Evolutionary conservation across 1,139 yeast genomes (phyloP).

Genomic region (Suhomyces atakaporum): DNA sequence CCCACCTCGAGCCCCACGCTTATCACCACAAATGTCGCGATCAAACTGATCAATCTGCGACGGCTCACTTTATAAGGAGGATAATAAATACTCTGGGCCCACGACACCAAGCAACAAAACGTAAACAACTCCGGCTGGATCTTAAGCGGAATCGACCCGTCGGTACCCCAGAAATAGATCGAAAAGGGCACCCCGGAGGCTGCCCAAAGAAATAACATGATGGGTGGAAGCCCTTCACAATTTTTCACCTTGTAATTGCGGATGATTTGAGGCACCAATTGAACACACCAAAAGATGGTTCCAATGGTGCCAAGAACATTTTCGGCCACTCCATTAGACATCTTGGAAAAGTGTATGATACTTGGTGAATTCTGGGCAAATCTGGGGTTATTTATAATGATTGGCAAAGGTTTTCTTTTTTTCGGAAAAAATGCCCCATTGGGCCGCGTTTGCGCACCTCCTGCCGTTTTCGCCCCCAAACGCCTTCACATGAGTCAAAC

Average conservation of each 20-base stretch:
- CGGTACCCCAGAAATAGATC: conserved; percentile 72
- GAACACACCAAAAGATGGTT: conserved; percentile 89
- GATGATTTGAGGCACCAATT: conserved; percentile 80
- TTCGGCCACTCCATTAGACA: conserved; percentile 47
- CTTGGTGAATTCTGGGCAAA: neutral
- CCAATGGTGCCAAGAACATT: conserved; percentile 88
- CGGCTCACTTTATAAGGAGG: conserved; percentile 60
- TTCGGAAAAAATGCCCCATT: conserved; percentile 3
- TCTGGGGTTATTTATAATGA: conserved; percentile 1
- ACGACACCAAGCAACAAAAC: conserved; percentile 65
- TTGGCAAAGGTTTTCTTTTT: neutral
- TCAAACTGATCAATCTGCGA: conserved; percentile 38
- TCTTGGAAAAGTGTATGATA: neutral
- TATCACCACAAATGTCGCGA: conserved; percentile 40
- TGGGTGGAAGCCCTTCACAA: conserved; percentile 82
- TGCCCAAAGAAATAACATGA: conserved; percentile 85
- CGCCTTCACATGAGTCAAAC: neutral
- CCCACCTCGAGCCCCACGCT: conserved; percentile 69
- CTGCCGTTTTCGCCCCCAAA: neutral
- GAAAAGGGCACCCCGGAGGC: conserved; percentile 81
- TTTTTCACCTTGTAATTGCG: conserved; percentile 72
- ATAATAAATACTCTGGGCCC: conserved; percentile 75
- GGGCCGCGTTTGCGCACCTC: neutral
- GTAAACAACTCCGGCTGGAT: conserved; percentile 87
- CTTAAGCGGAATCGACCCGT: conserved; percentile 73